phyloP scores from a whole-genome alignment of 192 early-diverging fungal species.

The Phycomyces blakesleeanus region DNA sequence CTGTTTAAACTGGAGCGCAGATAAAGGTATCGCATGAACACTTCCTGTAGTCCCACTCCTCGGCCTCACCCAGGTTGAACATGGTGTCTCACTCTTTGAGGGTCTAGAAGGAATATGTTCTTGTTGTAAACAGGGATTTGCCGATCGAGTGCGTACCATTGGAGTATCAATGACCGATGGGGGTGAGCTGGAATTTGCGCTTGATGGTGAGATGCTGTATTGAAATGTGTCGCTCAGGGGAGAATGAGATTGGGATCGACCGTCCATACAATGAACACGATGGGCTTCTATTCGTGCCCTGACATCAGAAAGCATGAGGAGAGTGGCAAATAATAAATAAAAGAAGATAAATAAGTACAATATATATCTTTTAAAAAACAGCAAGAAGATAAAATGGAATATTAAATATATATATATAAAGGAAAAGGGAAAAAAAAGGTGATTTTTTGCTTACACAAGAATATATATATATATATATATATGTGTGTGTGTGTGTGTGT shows the following conservation, averaged over 20 bases:
- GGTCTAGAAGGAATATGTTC: not conserved
- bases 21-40: not conserved
- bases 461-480: too few species aligned
- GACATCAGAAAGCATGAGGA: not conserved
- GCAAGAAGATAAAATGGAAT: not conserved
- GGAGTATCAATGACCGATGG: not conserved
- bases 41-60: constrained; percentile 1
- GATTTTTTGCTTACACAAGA: too few species aligned
- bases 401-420: not conserved
- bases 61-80: not conserved
- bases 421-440: not conserved
- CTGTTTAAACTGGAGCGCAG: not conserved
- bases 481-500: too few species aligned
- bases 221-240: not conserved
- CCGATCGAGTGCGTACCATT: not conserved
- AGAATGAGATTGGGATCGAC: not conserved
- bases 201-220: not conserved
- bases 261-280: not conserved
- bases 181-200: not conserved
- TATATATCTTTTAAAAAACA: too few species aligned
- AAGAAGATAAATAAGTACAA: not conserved
- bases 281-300: constrained; percentile 2
- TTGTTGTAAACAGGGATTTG: not conserved
- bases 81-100: not conserved
- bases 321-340: not conserved